Percentiles rank a stretch among this genome's conserved stretches.
These are phyloP conservation scores for Pilasporangium apinafurcum DNA, from an alignment of 352 stramenopile genomes.

Conservation along the genomic window DNA sequence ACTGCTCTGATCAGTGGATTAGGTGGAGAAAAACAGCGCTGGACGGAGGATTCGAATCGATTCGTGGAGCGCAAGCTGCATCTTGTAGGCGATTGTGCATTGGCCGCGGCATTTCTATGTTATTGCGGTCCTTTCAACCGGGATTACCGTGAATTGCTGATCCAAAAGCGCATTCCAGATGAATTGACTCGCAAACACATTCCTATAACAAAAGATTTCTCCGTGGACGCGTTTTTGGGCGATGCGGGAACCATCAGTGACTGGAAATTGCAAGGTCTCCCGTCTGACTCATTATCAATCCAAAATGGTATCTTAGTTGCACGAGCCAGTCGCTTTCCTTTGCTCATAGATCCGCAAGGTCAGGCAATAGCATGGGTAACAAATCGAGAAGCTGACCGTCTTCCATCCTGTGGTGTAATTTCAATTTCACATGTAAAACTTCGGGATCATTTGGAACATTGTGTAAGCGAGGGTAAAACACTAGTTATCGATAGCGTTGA, in stretches of 20 bases:
- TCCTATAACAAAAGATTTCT: slow-evolving; percentile 52
- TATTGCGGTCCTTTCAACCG: slow-evolving; percentile 91
- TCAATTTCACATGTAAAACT: slow-evolving; percentile 64
- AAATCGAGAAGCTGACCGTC: slow-evolving; percentile 46
- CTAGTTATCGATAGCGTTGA: slow-evolving; percentile 81
- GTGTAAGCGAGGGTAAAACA: slow-evolving; percentile 82
- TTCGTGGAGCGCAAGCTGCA: slow-evolving; percentile 79
- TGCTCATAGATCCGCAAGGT: slow-evolving; percentile 89
- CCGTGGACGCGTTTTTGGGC: slow-evolving; percentile 67
- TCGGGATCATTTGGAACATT: slow-evolving; percentile 81
- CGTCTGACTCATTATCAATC: slow-evolving; percentile 84
- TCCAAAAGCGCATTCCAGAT: slow-evolving; percentile 49
- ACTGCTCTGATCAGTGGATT: slow-evolving; percentile 85
- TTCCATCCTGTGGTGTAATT: slow-evolving; percentile 58
- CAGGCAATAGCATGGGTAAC: slow-evolving; percentile 87
- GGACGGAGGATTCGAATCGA: slow-evolving; percentile 85
- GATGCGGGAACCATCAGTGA: slow-evolving; percentile 78
- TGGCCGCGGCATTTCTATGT: slow-evolving; percentile 82
- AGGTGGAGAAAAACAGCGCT: slow-evolving; percentile 74
- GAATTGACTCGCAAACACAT: slow-evolving; percentile 67
- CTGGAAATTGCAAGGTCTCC: slow-evolving; percentile 86
- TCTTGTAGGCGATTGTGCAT: slow-evolving; percentile 82
- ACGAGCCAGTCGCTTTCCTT: slow-evolving; percentile 60
- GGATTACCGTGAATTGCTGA: slow-evolving; percentile 61
- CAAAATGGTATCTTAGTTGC: slow-evolving; percentile 90